Evolutionary conservation across 2,329 filamentous ascomycete genomes (phyloP).

Genomic region (Phaeosphaeria sp.): DNA sequence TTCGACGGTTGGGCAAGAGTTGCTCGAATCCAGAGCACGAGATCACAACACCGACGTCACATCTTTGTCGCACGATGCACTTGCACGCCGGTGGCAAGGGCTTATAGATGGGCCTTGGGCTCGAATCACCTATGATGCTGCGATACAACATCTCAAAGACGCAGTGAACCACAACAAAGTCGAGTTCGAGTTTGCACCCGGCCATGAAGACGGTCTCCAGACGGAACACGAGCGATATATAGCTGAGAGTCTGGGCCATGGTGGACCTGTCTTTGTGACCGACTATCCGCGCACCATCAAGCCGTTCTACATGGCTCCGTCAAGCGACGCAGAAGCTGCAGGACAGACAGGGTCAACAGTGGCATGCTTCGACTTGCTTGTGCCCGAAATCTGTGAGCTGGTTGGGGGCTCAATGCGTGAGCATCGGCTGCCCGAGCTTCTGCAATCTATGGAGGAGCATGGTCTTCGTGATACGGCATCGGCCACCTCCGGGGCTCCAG

Average conservation of each 20-base stretch:
- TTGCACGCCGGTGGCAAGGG: conserved; percentile 75
- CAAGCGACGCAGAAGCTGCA: conserved; percentile 18
- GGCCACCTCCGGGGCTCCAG: conserved; percentile 21
- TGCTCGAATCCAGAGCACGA: conserved; percentile 57
- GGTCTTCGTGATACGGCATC: conserved; percentile 60
- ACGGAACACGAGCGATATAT: conserved; percentile 93
- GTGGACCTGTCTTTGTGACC: conserved; percentile 84
- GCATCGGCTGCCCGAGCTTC: conserved; percentile 72
- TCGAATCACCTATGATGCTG: conserved; percentile 81
- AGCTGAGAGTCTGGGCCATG: conserved; percentile 69
- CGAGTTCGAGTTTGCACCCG: conserved; percentile 71
- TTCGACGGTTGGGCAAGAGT: conserved; percentile 62
- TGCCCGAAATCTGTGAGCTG: conserved; percentile 85
- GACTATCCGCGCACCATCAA: conserved; percentile 90
- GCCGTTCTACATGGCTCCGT: conserved; percentile 84
- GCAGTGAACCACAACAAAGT: conserved; percentile 59
- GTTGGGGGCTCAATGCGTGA: conserved; percentile 91
- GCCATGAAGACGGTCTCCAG: conserved; percentile 78
- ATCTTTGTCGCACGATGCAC: conserved; percentile 56
- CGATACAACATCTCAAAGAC: conserved; percentile 71
- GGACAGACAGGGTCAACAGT: conserved; percentile 62
- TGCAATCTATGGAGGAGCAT: conserved; percentile 73
- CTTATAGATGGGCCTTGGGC: conserved; percentile 78
- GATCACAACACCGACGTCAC: conserved; percentile 43
- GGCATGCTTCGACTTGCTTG: conserved; percentile 88